These are phyloP conservation scores for Boletellus deceptivus DNA, from an alignment of 1,284 basidiomycete genomes.

Conservation along the genomic window DNA sequence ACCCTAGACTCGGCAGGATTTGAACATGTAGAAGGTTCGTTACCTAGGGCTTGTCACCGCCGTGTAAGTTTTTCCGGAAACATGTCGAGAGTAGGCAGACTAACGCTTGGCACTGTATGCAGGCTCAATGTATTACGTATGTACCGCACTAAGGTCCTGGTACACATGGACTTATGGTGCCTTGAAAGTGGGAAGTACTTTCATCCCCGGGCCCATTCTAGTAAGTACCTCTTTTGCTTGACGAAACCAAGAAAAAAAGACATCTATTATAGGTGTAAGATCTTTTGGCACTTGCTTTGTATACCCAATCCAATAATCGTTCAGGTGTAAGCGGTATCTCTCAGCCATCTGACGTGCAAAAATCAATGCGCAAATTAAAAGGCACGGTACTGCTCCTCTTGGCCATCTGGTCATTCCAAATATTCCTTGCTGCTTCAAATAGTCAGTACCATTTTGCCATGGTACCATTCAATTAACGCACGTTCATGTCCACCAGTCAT, in stretches of 20 bases:
- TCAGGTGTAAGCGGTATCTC: conserved; percentile 18
- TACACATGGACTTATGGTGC: background rate
- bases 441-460: conserved; percentile 12
- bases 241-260: background rate
- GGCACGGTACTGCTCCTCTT: conserved; percentile 11
- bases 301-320: background rate
- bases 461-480: background rate
- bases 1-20: background rate
- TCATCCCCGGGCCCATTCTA: conserved; percentile 18
- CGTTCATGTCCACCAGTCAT: conserved; percentile 12
- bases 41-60: conserved; percentile 14
- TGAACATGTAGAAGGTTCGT: conserved; percentile 18
- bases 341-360: background rate
- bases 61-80: conserved; percentile 10
- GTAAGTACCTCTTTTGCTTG: background rate
- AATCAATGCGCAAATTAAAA: conserved; percentile 1
- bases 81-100: background rate
- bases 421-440: conserved; percentile 20
- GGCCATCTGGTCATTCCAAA: conserved; percentile 2
- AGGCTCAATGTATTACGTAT: conserved; percentile 16
- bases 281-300: background rate
- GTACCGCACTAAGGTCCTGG: background rate
- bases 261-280: conserved; percentile 17
- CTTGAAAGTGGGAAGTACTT: conserved; percentile 15
- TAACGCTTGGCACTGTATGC: background rate